Base-by-base conservation (phyloP, 2,329 filamentous ascomycete genomes). In the Alternaria triticimaculans region DNA sequence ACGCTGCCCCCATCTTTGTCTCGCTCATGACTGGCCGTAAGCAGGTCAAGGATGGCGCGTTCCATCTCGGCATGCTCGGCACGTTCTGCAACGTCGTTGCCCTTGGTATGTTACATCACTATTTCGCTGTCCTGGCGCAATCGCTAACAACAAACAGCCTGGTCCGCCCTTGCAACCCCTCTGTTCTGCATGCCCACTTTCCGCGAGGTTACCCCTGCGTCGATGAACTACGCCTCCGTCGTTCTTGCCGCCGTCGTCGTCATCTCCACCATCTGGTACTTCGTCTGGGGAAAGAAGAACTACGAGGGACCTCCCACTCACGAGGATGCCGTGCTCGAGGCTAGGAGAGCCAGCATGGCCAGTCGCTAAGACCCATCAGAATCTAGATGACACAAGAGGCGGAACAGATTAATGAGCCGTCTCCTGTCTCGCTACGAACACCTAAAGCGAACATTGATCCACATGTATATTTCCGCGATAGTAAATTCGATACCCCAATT, bases 141-240 rank as follows among this genome's bases (percentile, higher is more conserved):
- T n/a, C 14, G 25, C 48, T 58, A 37, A 65, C 66, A 63, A 28
- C n/a, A 15, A 10, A 18, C 49, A 80, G 78, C 66, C 49, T 93
- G 90, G 90, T 90, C 88, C 58, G 70, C 85, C 14, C 85, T 93
- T 58, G 90, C 89, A 37, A 87, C 92, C 56, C 90, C 90, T 1
- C 86, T 93, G 15, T 93, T 93, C 84, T 93, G 88, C 80, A 91
- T 92, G 88, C 90, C 90, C 0, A 85, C 88, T 0, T 80, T 80
- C 46, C 81, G 91, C n/a, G 88, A 88, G 6, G 88, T 91, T 43
- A 85, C 84, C 0, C 79, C 85, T 6, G 76, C 80, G 18, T 85
- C 83, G 43, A 90, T 92, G 84, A 93, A 93, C 84, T 93, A 92
- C 78, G 90, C 90, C 2, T 88, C 88, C 14, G 90, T 89, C 33